Evolutionary conservation across 495 filamentous ascomycete species (phyloP).

Genomic region (Chaetomium cochliodes): DNA sequence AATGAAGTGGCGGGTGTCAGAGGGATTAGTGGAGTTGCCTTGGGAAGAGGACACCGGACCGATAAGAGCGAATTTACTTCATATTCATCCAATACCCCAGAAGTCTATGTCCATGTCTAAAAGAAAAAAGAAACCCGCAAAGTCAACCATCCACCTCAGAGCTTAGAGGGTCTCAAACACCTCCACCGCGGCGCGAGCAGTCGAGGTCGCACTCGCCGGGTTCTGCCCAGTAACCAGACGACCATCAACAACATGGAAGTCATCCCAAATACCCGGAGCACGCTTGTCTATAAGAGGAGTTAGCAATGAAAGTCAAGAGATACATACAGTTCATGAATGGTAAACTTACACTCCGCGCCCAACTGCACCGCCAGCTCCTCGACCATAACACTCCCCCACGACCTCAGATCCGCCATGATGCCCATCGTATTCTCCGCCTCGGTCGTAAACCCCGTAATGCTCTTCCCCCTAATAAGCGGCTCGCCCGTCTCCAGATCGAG

Average conservation of each 20-base stretch:
- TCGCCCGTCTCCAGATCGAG: neutral
- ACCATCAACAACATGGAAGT: conserved; percentile 3
- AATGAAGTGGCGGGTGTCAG: too few species aligned
- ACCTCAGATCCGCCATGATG: neutral
- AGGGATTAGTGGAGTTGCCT: too few species aligned
- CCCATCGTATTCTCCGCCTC: conserved; percentile 1
- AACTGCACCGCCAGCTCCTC: conserved; percentile 2
- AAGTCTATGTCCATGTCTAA: neutral
- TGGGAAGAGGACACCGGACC: too few species aligned
- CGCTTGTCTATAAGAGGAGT: neutral
- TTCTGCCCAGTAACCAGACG: neutral
- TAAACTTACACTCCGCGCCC: neutral
- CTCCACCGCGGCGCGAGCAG: neutral
- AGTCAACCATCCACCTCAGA: neutral
- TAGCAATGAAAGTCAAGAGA: neutral
- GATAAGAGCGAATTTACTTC: too few species aligned
- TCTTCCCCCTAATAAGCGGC: neutral
- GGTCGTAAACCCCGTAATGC: neutral
- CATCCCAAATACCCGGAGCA: conserved; percentile 1
- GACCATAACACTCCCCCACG: neutral
- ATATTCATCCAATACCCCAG: neutral
- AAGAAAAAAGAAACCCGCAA: neutral
- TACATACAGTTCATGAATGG: too few species aligned
- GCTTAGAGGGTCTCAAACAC: neutral
- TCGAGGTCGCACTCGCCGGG: neutral